Base-by-base conservation (phyloP, 202 grass and related monocot genomes). In the Alloteropsis angusta region DNA sequence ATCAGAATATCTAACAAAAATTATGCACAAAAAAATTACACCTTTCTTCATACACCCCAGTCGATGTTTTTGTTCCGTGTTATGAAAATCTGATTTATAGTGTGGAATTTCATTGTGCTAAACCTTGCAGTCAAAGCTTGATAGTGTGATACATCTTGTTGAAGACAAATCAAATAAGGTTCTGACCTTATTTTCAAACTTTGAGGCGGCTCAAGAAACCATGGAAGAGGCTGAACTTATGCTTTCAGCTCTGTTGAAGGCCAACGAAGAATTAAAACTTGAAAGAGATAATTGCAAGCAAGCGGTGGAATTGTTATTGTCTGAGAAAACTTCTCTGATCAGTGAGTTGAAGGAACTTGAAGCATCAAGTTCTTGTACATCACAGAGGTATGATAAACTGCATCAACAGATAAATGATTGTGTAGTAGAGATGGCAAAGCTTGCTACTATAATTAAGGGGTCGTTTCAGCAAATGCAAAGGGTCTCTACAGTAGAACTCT, bases 201-300 rank as follows among this genome's bases (percentile, higher is more conserved):
- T 90, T 74, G 90, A 97, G 77, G 85, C 90, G 69, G 83, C 87
- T 76, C 87, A 93, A 85, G 90, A 93, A 80, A 88, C 83, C 74
- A 97, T 93, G 93, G 64, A 89, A 90, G 93, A 97, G 52, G 87
- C 93, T 70, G 90, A 97, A 71, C 57, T 82, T 38, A 88, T 97
- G 54, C 68, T 97, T 30, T 83, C 85, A 60, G 79, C 85, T 72
- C 59, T 93, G 68, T 59, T 93, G 43, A 92, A 93, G 52, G 80
- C 70, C 25, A 97, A 85, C 21, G 90, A 93, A 64, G 82, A 85
- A 83, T 71, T 89, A 59, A 92, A 87, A 82, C 58, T 81, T 68
- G 90, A 90, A 81, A 88, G 84, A 71, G 83, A 90, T 54, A 73
- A 72, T 68, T 77, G 86, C 68, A 88, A 68, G 54, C 64, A 88